These are phyloP conservation scores for Wickerhamomyces sp. DNA, from an alignment of 1,139 yeast genomes.

Conservation along the genomic window DNA sequence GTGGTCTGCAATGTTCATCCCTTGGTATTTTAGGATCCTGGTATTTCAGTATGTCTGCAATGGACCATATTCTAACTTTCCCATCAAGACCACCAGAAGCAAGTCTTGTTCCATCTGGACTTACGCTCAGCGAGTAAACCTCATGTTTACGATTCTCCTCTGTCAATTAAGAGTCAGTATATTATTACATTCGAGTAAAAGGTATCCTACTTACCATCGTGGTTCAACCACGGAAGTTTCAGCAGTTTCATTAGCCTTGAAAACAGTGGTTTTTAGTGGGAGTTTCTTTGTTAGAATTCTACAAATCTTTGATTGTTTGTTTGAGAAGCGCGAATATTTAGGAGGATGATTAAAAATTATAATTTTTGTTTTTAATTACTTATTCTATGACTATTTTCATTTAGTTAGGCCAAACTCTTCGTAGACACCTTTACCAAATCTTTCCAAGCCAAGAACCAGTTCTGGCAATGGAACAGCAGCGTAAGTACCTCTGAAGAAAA, in stretches of 20 bases:
- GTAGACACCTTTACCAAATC: constrained; percentile 50
- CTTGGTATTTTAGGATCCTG: constrained; percentile 15
- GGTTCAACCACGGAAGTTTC: constrained; percentile 83
- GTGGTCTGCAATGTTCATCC: constrained; percentile 47
- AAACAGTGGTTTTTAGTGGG: too few species aligned
- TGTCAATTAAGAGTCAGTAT: constrained; percentile 4
- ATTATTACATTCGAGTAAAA: neutral
- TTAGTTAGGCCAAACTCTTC: constrained; percentile 31
- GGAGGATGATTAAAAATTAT: too few species aligned
- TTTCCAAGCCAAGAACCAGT: constrained; percentile 47
- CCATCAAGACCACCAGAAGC: constrained; percentile 98
- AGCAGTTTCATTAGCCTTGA: constrained; percentile 46
- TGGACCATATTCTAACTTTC: constrained; percentile 86
- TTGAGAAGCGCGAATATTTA: too few species aligned
- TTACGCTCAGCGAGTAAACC: constrained; percentile 77
- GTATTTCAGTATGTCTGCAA: constrained; percentile 46
- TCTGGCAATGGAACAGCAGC: constrained; percentile 65
- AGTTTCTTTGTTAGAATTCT: too few species aligned
- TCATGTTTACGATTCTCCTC: constrained; percentile 82
- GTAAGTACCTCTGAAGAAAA: constrained; percentile 87
- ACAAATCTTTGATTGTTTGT: too few species aligned
- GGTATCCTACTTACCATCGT: constrained; percentile 40
- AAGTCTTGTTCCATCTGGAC: constrained; percentile 74
- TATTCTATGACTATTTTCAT: too few species aligned
- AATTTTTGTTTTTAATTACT: too few species aligned